Evolutionary conservation across 1,139 yeast genomes (phyloP).

Genomic region (Saccharomyces hybrid): DNA sequence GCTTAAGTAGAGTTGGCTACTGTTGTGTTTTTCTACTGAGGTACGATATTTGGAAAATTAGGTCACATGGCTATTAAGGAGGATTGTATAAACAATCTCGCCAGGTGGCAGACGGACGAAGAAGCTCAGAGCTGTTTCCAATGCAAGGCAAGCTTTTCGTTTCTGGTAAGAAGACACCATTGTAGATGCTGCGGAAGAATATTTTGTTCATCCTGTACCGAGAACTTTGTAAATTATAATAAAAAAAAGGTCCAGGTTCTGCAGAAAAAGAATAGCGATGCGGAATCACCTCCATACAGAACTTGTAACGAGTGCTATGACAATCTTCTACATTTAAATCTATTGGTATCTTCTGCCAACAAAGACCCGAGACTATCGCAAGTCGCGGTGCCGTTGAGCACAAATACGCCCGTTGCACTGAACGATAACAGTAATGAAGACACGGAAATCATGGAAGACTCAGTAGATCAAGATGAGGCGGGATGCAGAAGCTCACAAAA

Average conservation of each 20-base stretch:
- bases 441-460: slow-evolving; percentile 44
- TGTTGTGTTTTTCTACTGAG: not conserved
- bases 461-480: slow-evolving; percentile 15
- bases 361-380: slow-evolving; percentile 5
- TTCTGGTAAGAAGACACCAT: slow-evolving; percentile 80
- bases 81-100: slow-evolving; percentile 26
- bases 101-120: slow-evolving; percentile 76
- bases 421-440: slow-evolving; percentile 59
- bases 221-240: slow-evolving; percentile 25
- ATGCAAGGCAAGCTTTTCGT: slow-evolving; percentile 51
- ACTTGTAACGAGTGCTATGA: slow-evolving; percentile 29
- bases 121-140: slow-evolving; percentile 51
- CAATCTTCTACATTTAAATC: slow-evolving; percentile 22
- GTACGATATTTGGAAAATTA: not conserved
- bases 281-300: slow-evolving; percentile 35
- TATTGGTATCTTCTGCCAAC: slow-evolving; percentile 11
- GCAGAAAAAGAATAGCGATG: slow-evolving; percentile 64
- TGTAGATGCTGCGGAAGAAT: slow-evolving; percentile 47
- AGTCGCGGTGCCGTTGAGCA: slow-evolving; percentile 34
- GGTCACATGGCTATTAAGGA: not conserved
- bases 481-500: not conserved
- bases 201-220: slow-evolving; percentile 26
- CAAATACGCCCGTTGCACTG: slow-evolving; percentile 39
- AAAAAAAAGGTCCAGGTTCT: slow-evolving; percentile 52
- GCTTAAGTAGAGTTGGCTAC: not conserved